phyloP scores from a whole-genome alignment of 495 filamentous ascomycete genomes.

The Neurospora discreta region DNA sequence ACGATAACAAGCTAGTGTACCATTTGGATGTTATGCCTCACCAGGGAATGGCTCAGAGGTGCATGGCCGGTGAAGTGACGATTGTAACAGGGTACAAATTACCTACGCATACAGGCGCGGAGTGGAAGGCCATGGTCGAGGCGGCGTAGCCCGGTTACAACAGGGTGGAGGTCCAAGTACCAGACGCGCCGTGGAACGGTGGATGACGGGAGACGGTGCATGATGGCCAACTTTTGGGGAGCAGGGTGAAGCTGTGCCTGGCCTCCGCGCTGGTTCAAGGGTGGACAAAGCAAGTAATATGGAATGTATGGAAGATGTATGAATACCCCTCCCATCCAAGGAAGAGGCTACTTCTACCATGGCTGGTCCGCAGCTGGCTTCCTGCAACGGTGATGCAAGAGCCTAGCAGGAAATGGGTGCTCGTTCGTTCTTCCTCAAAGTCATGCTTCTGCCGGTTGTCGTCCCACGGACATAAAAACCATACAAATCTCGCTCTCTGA shows the following conservation, averaged over 20 bases:
- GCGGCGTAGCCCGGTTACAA: conserved; percentile 43
- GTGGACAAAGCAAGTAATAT: too few species aligned
- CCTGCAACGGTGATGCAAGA: neutral
- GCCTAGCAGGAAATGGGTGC: neutral
- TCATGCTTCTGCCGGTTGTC: neutral
- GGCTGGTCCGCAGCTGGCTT: neutral
- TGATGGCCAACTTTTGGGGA: conserved; percentile 6
- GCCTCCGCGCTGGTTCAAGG: too few species aligned
- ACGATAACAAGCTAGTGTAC: too few species aligned
- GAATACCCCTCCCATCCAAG: too few species aligned
- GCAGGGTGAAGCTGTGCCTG: too few species aligned
- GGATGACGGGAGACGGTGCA: conserved; percentile 37
- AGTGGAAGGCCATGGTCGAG: conserved; percentile 39
- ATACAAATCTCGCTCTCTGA: neutral
- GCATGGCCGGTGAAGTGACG: conserved; percentile 32
- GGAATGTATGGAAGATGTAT: too few species aligned
- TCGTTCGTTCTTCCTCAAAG: neutral
- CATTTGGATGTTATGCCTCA: conserved; percentile 40
- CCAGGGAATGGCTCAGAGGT: conserved; percentile 24
- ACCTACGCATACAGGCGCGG: conserved; percentile 26
- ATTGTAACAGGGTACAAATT: conserved; percentile 37
- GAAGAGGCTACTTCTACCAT: neutral
- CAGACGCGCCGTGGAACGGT: conserved; percentile 44
- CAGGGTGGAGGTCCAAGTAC: conserved; percentile 38
- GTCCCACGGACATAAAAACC: neutral